A percentile compares a stretch with the other conserved stretches of the same genome.
Evolutionary conservation across 192 early-diverging fungal species (phyloP).

Genomic region (Geranomyces michiganensis): DNA sequence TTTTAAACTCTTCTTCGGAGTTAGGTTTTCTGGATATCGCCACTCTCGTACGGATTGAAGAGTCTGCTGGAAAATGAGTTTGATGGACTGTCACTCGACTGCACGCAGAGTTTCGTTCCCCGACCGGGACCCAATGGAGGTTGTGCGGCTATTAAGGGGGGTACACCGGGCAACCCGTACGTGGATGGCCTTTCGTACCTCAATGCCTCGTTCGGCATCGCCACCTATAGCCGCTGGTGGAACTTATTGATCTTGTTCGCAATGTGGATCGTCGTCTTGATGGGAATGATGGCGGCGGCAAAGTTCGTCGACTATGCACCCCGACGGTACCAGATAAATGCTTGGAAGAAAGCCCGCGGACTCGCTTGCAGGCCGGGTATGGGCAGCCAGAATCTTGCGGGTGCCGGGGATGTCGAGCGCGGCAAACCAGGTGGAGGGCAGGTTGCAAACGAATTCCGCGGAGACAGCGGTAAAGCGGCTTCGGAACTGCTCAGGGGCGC

Average conservation of each 20-base stretch:
- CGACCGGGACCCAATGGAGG: not conserved
- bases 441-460: not conserved
- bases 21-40: slow-evolving; percentile 70
- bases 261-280: slow-evolving; percentile 32
- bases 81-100: slow-evolving; percentile 42
- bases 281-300: slow-evolving; percentile 21
- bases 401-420: slow-evolving; percentile 1
- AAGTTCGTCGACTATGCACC: slow-evolving; percentile 25
- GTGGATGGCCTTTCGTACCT: slow-evolving; percentile 26
- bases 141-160: slow-evolving; percentile 27
- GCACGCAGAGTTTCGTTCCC: not conserved
- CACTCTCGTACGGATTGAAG: slow-evolving; percentile 61
- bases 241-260: slow-evolving; percentile 40
- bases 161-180: slow-evolving; percentile 11
- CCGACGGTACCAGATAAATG: slow-evolving; percentile 14
- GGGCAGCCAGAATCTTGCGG: not conserved
- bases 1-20: slow-evolving; percentile 17
- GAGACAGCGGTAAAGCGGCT: not conserved
- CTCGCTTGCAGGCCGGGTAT: slow-evolving; percentile 12
- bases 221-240: slow-evolving; percentile 36
- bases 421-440: not conserved
- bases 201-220: slow-evolving; percentile 11
- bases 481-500: not conserved
- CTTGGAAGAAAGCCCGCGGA: slow-evolving; percentile 23
- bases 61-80: slow-evolving; percentile 67